Base-by-base conservation (phyloP, 176 grass and related monocot genomes). In the Rhynchospora pubera region DNA sequence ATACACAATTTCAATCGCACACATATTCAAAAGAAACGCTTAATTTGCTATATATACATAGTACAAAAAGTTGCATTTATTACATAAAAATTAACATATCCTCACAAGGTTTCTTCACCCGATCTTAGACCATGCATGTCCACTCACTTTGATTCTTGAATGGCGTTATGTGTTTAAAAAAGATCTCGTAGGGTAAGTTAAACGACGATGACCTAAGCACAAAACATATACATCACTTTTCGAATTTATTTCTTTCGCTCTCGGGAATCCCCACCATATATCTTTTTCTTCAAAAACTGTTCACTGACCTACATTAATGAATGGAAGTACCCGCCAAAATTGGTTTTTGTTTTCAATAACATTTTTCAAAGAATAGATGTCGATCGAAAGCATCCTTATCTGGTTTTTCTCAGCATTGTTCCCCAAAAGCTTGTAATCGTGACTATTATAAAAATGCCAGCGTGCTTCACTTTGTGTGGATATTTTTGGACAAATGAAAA, bases 51-150 rank as follows among this genome's bases (percentile, higher is more conserved):
- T 64, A 5, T 3, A 3, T 39, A 39, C 4, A 2, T 39, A 39
- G 34, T 39, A 39, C 34, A 39, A 39, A 39, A 12, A 30, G 22
- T 9, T 39, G 34, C 2, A 45, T 44, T 69, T 69, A 45, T 69
- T 69, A 19, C 16, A 43, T 7, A 69, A 47, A 47, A 73, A 18
- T 8, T 39, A 39, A 48, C 23, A 73, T 73, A 50, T 48, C 42
- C 1, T 73, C 44, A 84, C 85, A 84, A 84, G 85, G 85, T 85
- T 39, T 87, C 74, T 82, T 78, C 65, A 82, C 16, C 7, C 79
- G 3, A 23, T 50, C 3, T 63, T 48, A 87, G 87, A 87, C 83
- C 86, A 53, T 47, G 62, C 48, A 59, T 32, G 22, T 71, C 23
- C 7, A 57, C 32, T 47, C 16, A 12, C 21, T 16, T 21, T 21